phyloP scores from a whole-genome alignment of 257 asterid genomes.

The Forsythia viridissima region DNA sequence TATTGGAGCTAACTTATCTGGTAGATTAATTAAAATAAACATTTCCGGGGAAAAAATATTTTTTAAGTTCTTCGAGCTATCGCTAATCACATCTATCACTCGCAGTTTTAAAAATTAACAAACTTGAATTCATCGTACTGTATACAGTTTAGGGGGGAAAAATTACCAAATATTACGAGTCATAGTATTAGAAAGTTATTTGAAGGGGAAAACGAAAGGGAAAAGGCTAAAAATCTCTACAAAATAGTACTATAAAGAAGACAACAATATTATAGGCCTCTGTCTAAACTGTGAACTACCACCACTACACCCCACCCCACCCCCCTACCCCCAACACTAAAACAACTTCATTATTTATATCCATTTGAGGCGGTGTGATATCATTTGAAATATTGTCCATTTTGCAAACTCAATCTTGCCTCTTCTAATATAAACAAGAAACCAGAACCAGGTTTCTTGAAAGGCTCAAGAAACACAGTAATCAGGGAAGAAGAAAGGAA shows the following conservation, averaged over 20 bases:
- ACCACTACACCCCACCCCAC: not conserved
- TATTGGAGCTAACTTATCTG: conserved; percentile 3
- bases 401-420: conserved; percentile 4
- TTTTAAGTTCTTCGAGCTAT: no score
- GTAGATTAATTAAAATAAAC: conserved; percentile 2
- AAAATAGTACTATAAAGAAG: not conserved
- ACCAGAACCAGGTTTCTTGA: not conserved
- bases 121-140: no score
- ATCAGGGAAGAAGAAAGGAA: not conserved
- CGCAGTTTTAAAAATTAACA: no score
- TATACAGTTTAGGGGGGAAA: no score
- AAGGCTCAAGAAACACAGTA: conserved; percentile 7
- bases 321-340: no score
- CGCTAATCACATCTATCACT: no score
- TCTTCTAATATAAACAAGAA: conserved; percentile 8
- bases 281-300: conserved; percentile 6
- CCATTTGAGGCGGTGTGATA: not conserved
- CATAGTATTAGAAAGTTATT: not conserved
- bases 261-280: conserved; percentile 8
- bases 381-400: conserved; percentile 25
- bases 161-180: no score
- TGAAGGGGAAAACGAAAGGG: not conserved
- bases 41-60: not conserved
- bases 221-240: not conserved
- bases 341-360: conserved; percentile 18